phyloP scores from a whole-genome alignment of 495 filamentous ascomycete species.

The Niebla homalea region DNA sequence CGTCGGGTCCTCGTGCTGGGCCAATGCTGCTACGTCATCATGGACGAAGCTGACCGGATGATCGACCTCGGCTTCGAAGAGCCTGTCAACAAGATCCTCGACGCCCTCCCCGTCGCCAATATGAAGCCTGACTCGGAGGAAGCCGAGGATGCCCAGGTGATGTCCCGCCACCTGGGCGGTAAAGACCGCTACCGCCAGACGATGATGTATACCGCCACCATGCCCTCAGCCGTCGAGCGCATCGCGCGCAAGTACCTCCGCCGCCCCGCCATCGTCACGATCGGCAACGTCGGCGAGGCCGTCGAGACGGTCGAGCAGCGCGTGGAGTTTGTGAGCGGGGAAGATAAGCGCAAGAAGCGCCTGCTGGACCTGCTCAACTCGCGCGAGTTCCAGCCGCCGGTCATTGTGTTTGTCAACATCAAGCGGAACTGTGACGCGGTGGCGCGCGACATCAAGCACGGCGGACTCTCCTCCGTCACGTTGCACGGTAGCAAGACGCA shows the following conservation, averaged over 20 bases:
- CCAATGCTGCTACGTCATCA: slow-evolving; percentile 96
- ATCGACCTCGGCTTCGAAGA: slow-evolving; percentile 98
- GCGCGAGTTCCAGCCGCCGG: slow-evolving; percentile 75
- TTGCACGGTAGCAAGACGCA: slow-evolving; percentile 93
- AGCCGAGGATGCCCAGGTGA: slow-evolving; percentile 72
- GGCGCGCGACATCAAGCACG: slow-evolving; percentile 86
- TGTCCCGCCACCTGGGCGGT: slow-evolving; percentile 70
- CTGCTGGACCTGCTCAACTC: slow-evolving; percentile 80
- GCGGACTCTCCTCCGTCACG: slow-evolving; percentile 84
- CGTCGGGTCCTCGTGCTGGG: slow-evolving; percentile 78
- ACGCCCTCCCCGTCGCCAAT: slow-evolving; percentile 88
- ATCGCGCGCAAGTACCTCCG: slow-evolving; percentile 95
- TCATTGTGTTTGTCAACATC: slow-evolving; percentile 99
- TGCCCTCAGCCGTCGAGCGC: slow-evolving; percentile 86
- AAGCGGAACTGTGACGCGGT: slow-evolving; percentile 98
- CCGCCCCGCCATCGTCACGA: slow-evolving; percentile 85
- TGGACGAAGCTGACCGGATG: slow-evolving; percentile 99
- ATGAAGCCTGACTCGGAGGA: slow-evolving; percentile 95
- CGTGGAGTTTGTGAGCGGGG: slow-evolving; percentile 80
- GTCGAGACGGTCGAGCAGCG: slow-evolving; percentile 98
- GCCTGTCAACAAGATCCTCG: slow-evolving; percentile 93
- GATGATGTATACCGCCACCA: slow-evolving; percentile 99
- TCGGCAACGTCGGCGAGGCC: slow-evolving; percentile 91
- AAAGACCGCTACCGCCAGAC: slow-evolving; percentile 91
- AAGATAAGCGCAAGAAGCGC: slow-evolving; percentile 96